Percentiles rank a stretch among this genome's conserved stretches.
phyloP scores from a whole-genome alignment of 208 protist species.

The Willaertia magna region DNA sequence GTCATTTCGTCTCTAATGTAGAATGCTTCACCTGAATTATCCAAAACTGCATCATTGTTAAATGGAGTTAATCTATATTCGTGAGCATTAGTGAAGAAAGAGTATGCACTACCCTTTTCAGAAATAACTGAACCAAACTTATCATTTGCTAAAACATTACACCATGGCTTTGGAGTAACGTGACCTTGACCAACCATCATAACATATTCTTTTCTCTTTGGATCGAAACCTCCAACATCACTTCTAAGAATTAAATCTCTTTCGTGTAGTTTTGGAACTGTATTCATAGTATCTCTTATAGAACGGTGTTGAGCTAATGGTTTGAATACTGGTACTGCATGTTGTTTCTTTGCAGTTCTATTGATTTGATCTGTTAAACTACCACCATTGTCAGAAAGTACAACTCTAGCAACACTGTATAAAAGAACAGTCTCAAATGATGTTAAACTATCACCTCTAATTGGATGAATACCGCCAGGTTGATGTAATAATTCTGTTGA shows the following conservation, averaged over 20 bases:
- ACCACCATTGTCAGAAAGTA: conserved; percentile 1
- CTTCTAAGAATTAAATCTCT: not conserved
- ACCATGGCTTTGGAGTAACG: not conserved
- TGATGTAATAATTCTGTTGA: not conserved
- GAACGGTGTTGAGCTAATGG: not conserved
- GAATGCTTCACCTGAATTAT: not conserved
- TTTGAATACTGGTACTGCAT: not conserved
- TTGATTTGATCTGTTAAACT: conserved; percentile 5
- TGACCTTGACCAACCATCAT: not conserved
- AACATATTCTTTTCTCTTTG: not conserved
- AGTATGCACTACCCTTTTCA: not conserved
- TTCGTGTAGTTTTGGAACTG: not conserved
- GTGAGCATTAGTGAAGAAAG: conserved; percentile 2
- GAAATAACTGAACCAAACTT: not conserved
- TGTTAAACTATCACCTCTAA: not conserved
- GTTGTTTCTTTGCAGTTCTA: not conserved
- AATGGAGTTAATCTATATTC: conserved; percentile 5
- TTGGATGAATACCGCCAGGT: not conserved
- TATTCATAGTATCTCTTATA: not conserved
- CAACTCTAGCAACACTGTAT: not conserved
- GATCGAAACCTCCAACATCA: not conserved
- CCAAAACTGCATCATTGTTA: not conserved
- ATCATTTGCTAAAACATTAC: not conserved
- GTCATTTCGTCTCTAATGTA: not conserved
- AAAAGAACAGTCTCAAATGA: not conserved